Base-by-base conservation (phyloP, 805 yeast genomes). In the Groenewaldozyma tartarivorans region DNA sequence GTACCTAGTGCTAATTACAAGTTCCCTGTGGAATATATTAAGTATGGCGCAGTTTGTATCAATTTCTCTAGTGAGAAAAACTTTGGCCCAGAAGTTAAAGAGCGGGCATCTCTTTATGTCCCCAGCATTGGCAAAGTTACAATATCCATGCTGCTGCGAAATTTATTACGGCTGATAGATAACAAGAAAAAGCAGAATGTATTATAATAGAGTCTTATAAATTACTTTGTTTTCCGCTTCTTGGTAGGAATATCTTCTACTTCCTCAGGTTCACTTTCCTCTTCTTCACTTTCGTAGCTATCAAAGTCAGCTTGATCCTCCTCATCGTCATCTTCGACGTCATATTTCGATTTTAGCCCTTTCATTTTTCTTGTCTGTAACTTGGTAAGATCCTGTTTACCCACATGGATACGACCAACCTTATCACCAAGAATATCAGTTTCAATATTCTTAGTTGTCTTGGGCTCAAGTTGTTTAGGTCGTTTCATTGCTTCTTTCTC, bases 311-410 rank as follows among this genome's bases (percentile, higher is more conserved):
- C 67, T 3, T 57, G 55, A 20, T 66, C 74, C 2, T 67, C 75
- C 35, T 68, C 77, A 40, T 67, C 74, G 33, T 68, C 76, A 39
- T 71, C 80, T 33, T 62, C 66, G 64, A 85, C 95, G 60, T 88
- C 96, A 54, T 72, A 88, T 60, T 74, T 77, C 42, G 83, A 72
- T 68, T 92, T 92, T 58, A 92, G 72, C 61, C 98, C 98, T 73
- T 92, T 92, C 96, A 92, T 86, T 77, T 92, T 92, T 67, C 98
- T 78, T 4, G 98, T 90, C 67, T 92, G 98, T 60, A 92, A 63
- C 62, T 80, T 80, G 58, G 75, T 71, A 61, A 92, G 70, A 61
- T 92, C 97, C 70, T 92, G 98, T 62, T 79, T 79, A 65, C 96
- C 96, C 64, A 92, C 82, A 61, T 92, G 98, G 55, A 92, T 78